A percentile compares a stretch with the other conserved stretches of the same genome.
Conservation (phyloP, 139 green algal species). For the Zygnema cylindricum region DNA sequence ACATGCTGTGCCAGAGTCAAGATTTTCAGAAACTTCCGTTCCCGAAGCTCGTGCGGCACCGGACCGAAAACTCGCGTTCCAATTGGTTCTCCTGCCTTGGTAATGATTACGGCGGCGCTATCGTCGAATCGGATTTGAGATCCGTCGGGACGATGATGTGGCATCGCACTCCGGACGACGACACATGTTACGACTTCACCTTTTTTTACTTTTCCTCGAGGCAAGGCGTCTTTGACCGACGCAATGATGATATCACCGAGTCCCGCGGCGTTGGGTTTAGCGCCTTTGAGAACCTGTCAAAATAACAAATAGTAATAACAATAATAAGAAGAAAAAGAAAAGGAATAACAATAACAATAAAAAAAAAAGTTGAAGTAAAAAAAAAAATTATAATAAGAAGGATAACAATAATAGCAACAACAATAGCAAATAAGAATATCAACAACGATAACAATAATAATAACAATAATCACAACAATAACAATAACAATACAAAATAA, state of each 20-base stretch:
- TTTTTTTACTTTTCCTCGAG: conserved; percentile 38
- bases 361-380: too few species aligned
- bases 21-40: conserved; percentile 27
- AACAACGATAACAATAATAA: too few species aligned
- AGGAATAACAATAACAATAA: too few species aligned
- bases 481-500: too few species aligned
- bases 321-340: too few species aligned
- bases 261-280: conserved; percentile 16
- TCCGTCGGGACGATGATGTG: neutral
- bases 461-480: too few species aligned
- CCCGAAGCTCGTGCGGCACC: conserved; percentile 44
- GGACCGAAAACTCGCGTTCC: conserved; percentile 42
- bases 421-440: too few species aligned
- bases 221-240: conserved; percentile 29
- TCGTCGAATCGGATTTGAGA: conserved; percentile 27
- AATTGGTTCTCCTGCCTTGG: conserved; percentile 40
- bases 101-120: conserved; percentile 27
- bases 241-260: conserved; percentile 35
- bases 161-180: conserved; percentile 31
- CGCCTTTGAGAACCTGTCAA: neutral
- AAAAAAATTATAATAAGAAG: too few species aligned
- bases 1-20: conserved; percentile 39
- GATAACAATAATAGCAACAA: too few species aligned
- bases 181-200: conserved; percentile 46
- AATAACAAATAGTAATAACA: too few species aligned